Evolutionary conservation across 192 early-diverging fungal species (phyloP), one percentile per base, ranked within the genome.

Genomic region (Dissophora ornata): DNA sequence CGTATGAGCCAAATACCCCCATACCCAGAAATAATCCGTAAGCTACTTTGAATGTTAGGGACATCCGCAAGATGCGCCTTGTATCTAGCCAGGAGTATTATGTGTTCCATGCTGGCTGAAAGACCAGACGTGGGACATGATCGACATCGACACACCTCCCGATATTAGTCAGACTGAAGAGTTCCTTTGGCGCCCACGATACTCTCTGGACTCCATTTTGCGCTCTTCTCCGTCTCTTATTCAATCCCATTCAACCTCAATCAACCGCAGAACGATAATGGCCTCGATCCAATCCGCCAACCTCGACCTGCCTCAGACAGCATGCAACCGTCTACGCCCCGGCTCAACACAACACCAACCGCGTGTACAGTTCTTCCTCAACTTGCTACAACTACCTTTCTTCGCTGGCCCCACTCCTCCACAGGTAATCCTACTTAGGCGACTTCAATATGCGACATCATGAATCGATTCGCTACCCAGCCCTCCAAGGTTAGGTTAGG

Each of bases 371-470:
- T 40, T 29, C 4, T 25, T 62, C 32, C 36, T 25, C 6, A 22
- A 21, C 28, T 12, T 62, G 9, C 19, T 41, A 4, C 21, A 38
- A 38, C 16, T 36, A 25, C 48, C 34, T 38, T 62, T 51, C 16
- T 62, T 51, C 36, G 50, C 33, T 32, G 25, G 7, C 48, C 46
- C 36, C 3, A 29, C 60, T 15, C n/a, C n/a, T n/a, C 28, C 34
- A 16, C 13, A 34, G 9, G 24, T 18, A 25, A 51, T 62, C 22
- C 30, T 62, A 2, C 21, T 38, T n/a, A 0, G 60, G 48, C 12
- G 60, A 52, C 15, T 50, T 62, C 13, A 62, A 62, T 29, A 12
- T 40, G 13, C 60, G 30, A 10, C 60, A 50, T 25, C 12, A 15
- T n/a, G 34, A 5, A 2, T 8, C 29, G 22, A 26, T 5, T 18